Conservation (phyloP, 1,284 basidiomycete genomes). For the Chiua sp. region DNA sequence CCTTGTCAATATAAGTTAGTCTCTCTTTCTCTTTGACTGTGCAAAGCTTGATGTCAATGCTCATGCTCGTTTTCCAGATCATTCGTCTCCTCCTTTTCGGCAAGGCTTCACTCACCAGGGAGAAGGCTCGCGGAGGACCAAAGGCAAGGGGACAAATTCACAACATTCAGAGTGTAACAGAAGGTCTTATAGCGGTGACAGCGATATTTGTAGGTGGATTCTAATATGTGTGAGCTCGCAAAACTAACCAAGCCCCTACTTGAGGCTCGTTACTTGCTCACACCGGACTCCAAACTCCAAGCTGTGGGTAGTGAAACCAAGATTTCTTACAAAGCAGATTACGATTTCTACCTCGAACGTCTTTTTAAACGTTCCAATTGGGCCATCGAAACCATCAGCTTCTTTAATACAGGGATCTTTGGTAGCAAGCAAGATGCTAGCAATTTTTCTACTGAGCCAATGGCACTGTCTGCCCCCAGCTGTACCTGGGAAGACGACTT, state of each 20-base stretch:
- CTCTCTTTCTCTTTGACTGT: not conserved
- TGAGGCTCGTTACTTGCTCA: slow-evolving; percentile 8
- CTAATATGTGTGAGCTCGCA: not conserved
- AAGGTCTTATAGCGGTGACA: not conserved
- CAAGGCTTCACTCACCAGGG: not conserved
- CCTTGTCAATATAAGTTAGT: slow-evolving; percentile 2
- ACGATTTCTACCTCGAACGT: slow-evolving; percentile 5
- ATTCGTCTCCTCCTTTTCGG: slow-evolving; percentile 2
- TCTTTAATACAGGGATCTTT: not conserved
- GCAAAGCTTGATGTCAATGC: not conserved
- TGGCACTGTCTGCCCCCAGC: not conserved
- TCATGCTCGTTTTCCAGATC: not conserved
- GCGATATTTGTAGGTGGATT: slow-evolving; percentile 2
- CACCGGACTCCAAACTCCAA: slow-evolving; percentile 2
- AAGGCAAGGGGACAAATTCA: slow-evolving; percentile 1
- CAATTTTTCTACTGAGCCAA: not conserved
- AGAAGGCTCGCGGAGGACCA: slow-evolving; percentile 1
- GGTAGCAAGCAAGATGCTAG: no score
- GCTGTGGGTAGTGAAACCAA: not conserved
- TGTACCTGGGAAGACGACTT: slow-evolving; percentile 1
- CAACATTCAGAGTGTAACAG: not conserved
- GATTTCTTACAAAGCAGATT: slow-evolving; percentile 10
- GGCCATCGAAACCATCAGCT: not conserved
- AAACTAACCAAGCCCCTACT: not conserved
- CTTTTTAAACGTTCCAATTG: slow-evolving; percentile 2